phyloP scores from a whole-genome alignment of 2,329 filamentous ascomycete genomes.

The Hypoxylon sp. region DNA sequence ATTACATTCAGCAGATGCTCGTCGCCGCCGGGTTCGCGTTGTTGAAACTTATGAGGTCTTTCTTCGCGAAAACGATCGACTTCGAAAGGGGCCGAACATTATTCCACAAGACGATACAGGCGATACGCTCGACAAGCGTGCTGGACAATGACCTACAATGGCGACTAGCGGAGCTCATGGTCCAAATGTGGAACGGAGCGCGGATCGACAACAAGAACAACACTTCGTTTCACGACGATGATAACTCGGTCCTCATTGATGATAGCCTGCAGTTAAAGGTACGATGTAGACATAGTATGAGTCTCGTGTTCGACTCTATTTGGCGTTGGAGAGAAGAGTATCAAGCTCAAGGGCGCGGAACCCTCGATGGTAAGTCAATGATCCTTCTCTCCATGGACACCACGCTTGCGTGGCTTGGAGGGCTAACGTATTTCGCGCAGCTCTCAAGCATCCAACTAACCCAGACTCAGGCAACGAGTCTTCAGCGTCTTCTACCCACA shows the following conservation, averaged over 20 bases:
- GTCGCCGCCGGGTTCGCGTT: conserved; percentile 82
- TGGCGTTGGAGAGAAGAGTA: conserved; percentile 88
- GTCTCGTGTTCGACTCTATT: conserved; percentile 82
- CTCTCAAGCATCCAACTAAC: conserved; percentile 86
- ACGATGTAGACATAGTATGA: conserved; percentile 86
- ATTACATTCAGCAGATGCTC: conserved; percentile 86
- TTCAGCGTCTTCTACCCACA: conserved; percentile 71
- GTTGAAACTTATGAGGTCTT: conserved; percentile 79
- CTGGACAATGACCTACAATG: conserved; percentile 81
- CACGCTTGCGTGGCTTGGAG: conserved; percentile 40
- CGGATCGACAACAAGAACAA: conserved; percentile 59
- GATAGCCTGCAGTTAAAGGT: conserved; percentile 81
- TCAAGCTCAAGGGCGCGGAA: conserved; percentile 73
- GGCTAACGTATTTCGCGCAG: conserved; percentile 56
- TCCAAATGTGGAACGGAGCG: conserved; percentile 84
- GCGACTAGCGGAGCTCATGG: conserved; percentile 83
- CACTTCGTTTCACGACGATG: conserved; percentile 58
- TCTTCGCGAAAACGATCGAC: conserved; percentile 77
- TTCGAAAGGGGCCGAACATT: conserved; percentile 71
- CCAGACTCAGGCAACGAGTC: conserved; percentile 81
- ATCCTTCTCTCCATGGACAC: conserved; percentile 42
- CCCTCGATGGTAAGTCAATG: conserved; percentile 70
- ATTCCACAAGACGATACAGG: conserved; percentile 75
- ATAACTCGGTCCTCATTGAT: conserved; percentile 64
- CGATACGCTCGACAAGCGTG: conserved; percentile 77